Base-by-base conservation (phyloP, 129 eudicot species). In the Helianthus annuus region DNA sequence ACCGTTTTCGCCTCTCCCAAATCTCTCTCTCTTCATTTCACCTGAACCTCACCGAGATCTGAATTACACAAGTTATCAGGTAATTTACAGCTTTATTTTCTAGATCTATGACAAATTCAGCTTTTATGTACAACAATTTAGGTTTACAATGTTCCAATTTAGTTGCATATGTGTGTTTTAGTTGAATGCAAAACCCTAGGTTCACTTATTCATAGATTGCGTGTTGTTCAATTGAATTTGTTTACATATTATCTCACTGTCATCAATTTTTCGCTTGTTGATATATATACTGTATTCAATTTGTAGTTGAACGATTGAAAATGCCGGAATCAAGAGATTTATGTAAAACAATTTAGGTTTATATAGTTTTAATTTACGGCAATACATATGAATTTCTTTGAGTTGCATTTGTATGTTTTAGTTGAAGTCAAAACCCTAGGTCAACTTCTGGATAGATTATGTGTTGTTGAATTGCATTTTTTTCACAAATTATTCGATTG, bases 1-100 rank as follows among this genome's bases (percentile, higher is more conserved):
- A 24, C 81, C 81, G 60, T 69, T 61, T 44, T 77, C 74, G 8
- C 53, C 70, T 51, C 69, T 63, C 60, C 76, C 46, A 40, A 60
- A 77, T 58, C 63, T 42, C 79, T 60, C 79, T 60, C 80, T 9
- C 6, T 32, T 55, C 34, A 48, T 66, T 64, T 10, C 66, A 65
- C 27, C 72, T 24, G 72, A 66, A 48, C 69, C 9, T 32, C 64
- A 36, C 52, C 55, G 40, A 19, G 32, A 74, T 64, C 54, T 27
- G 24, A 56, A 15, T 13, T 13, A 32, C 80, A 34, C 40, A 1
- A 58, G 32, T 48, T 46, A 76, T 68, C 74, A 57, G 70, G 80
- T 76, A 76, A 68, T 16, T 40, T 10, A 14, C 59, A 45, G 7
- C 27, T 54, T 65, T 22, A 1, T 7, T 17, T 27, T 58, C 19